These are phyloP conservation scores for Penicillium polonicum DNA, from an alignment of 2,329 filamentous ascomycete genomes.

Conservation along the genomic window DNA sequence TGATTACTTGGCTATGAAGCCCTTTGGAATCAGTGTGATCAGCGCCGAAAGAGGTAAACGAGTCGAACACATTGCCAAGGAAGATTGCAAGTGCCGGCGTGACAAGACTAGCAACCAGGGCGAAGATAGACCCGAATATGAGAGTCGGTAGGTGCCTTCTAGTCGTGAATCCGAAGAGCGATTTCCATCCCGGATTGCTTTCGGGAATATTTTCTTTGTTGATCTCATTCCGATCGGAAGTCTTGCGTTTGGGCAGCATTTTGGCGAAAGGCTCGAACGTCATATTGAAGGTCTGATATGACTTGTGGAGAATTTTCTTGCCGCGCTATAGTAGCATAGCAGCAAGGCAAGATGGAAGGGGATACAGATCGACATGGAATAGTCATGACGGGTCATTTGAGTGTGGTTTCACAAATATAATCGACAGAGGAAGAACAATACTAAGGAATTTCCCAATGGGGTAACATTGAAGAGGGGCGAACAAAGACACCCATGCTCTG, in stretches of 20 bases:
- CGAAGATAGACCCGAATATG: constrained; percentile 54
- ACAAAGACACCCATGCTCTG: constrained; percentile 19
- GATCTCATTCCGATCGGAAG: neutral
- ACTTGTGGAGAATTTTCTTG: neutral
- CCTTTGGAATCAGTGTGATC: constrained; percentile 51
- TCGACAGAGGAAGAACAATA: constrained; percentile 17
- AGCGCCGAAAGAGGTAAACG: constrained; percentile 65
- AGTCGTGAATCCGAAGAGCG: constrained; percentile 73
- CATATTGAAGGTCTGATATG: neutral
- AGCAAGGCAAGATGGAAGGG: neutral
- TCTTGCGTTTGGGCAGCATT: neutral
- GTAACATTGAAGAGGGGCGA: constrained; percentile 24
- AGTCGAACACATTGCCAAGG: constrained; percentile 71
- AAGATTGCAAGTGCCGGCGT: constrained; percentile 67
- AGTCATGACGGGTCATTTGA: neutral
- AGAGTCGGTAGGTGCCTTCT: constrained; percentile 58
- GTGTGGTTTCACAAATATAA: neutral
- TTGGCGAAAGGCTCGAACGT: neutral
- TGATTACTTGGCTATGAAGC: constrained; percentile 57
- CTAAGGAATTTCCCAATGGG: constrained; percentile 16
- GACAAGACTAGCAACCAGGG: constrained; percentile 60
- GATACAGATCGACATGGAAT: neutral
- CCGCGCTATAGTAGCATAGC: neutral
- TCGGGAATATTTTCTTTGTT: neutral
- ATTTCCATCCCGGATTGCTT: constrained; percentile 44